These are phyloP conservation scores for Holtermannia corniformis DNA, from an alignment of 768 basidiomycete genomes.

Conservation along the genomic window DNA sequence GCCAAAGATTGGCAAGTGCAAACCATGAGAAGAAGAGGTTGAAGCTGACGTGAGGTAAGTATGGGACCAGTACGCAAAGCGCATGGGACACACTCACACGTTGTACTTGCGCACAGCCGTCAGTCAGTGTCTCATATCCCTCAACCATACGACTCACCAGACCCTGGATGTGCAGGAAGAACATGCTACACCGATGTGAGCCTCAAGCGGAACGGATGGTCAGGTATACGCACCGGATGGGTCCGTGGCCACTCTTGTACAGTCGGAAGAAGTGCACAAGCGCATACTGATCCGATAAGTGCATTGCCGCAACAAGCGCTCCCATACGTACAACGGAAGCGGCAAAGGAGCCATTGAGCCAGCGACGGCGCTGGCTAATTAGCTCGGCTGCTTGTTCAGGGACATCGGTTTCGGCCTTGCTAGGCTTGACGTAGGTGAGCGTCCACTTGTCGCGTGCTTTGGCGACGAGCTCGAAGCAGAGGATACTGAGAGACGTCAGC, in stretches of 20 bases:
- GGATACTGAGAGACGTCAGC: conserved; percentile 52
- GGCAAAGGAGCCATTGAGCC: conserved; percentile 94
- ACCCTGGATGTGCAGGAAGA: conserved; percentile 92
- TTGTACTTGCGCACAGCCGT: conserved; percentile 18
- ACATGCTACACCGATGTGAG: conserved; percentile 52
- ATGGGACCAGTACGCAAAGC: neutral
- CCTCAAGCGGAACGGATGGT: neutral
- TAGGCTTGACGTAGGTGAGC: conserved; percentile 84
- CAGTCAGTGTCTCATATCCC: neutral
- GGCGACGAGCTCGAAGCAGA: conserved; percentile 93
- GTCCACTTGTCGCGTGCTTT: conserved; percentile 82
- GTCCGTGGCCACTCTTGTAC: conserved; percentile 75
- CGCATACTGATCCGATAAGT: conserved; percentile 43
- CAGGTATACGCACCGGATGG: conserved; percentile 52
- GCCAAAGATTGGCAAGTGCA: conserved; percentile 80
- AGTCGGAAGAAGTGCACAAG: conserved; percentile 86
- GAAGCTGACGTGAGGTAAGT: conserved; percentile 56
- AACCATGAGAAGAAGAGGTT: conserved; percentile 87
- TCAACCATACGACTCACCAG: conserved; percentile 49
- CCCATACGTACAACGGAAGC: conserved; percentile 64
- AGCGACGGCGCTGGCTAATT: conserved; percentile 89
- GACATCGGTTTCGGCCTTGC: conserved; percentile 91
- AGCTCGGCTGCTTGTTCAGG: conserved; percentile 75
- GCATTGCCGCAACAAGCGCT: neutral
- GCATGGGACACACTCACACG: conserved; percentile 4